phyloP scores from a whole-genome alignment of 106 monocot genomes.

The Acorus gramineus region DNA sequence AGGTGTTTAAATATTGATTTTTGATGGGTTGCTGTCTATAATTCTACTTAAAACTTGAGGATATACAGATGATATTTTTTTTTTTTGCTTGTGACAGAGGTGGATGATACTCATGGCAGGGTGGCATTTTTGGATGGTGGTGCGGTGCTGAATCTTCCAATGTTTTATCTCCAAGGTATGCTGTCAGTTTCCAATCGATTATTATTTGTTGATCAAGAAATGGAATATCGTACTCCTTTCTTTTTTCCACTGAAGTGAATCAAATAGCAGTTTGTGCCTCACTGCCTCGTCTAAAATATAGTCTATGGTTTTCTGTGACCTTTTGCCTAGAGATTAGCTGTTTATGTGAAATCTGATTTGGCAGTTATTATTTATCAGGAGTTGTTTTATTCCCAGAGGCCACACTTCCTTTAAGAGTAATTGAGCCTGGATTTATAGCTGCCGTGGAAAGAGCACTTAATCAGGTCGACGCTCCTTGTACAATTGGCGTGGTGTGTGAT shows the following conservation, averaged over 20 bases:
- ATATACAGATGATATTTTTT: conserved; percentile 2
- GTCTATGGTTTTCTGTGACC: too few relatives aligned
- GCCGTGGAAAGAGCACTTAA: conserved; percentile 63
- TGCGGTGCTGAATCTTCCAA: conserved; percentile 64
- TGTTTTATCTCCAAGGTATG: conserved; percentile 89
- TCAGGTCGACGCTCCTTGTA: conserved; percentile 56
- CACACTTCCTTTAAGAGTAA: conserved; percentile 69
- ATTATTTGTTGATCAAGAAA: neutral
- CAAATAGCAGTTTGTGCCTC: too few relatives aligned
- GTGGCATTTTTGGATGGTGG: conserved; percentile 70
- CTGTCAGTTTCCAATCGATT: neutral
- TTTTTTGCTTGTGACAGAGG: conserved; percentile 39
- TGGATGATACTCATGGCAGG: conserved; percentile 77
- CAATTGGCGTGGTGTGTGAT: conserved; percentile 76
- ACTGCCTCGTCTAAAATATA: too few relatives aligned
- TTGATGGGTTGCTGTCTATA: neutral
- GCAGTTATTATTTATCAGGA: conserved; percentile 21
- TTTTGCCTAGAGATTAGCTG: too few relatives aligned
- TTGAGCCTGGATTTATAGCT: conserved; percentile 46
- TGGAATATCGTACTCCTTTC: too few relatives aligned
- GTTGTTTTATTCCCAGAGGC: conserved; percentile 90
- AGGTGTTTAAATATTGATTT: conserved; percentile 9
- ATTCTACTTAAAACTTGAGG: neutral
- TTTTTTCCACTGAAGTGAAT: too few relatives aligned
- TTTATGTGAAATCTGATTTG: neutral